Conservation (phyloP, 768 basidiomycete genomes). For the Boletus vermiculosoides region DNA sequence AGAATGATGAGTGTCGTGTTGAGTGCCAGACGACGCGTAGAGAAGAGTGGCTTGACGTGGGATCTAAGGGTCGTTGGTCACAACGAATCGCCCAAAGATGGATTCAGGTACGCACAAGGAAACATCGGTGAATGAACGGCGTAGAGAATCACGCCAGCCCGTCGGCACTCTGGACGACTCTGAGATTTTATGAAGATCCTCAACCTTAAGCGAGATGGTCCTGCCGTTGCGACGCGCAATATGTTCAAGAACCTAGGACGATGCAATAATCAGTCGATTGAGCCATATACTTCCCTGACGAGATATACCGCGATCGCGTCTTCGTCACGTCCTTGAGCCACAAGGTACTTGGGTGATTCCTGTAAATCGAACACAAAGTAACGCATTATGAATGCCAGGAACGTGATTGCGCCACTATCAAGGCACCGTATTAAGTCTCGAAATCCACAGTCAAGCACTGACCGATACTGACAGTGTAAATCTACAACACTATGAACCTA, state of each 20-base stretch:
- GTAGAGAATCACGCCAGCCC: conserved; percentile 25
- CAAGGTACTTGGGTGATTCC: conserved; percentile 61
- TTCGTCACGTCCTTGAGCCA: conserved; percentile 54
- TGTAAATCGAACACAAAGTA: conserved; percentile 58
- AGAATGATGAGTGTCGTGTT: conserved; percentile 49
- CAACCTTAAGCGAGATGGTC: conserved; percentile 44
- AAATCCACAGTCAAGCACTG: not conserved
- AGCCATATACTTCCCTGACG: not conserved
- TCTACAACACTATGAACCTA: conserved; percentile 21
- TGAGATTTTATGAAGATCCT: conserved; percentile 39
- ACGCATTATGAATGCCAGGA: conserved; percentile 53
- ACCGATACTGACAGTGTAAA: conserved; percentile 39
- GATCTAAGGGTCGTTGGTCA: conserved; percentile 31
- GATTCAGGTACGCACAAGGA: conserved; percentile 37
- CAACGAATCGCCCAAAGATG: not conserved
- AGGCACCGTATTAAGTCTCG: not conserved
- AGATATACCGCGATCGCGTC: conserved; percentile 47
- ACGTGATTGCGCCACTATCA: conserved; percentile 45
- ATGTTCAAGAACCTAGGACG: conserved; percentile 43
- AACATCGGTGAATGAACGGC: conserved; percentile 37
- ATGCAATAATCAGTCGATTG: not conserved
- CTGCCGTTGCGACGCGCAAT: conserved; percentile 49
- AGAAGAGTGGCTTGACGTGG: conserved; percentile 50
- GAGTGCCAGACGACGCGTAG: conserved; percentile 40
- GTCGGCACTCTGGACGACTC: conserved; percentile 11